Conservation (phyloP, 257 asterid species). For the Jaltomata sinuosa region DNA sequence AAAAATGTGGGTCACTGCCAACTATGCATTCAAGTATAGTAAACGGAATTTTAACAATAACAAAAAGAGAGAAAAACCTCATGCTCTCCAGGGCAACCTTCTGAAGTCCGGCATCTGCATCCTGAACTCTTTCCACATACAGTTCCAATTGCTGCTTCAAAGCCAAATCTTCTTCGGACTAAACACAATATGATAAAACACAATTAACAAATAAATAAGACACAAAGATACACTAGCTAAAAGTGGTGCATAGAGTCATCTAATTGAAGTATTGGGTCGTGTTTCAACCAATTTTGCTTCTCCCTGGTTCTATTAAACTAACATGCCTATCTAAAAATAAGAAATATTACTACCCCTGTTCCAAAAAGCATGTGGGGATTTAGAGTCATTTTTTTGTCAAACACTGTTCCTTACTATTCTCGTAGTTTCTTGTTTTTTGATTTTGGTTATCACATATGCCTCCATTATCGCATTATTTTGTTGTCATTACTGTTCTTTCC, state of each 20-base stretch:
- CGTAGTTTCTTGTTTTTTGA: not conserved
- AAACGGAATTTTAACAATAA: not conserved
- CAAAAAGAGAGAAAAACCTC: conserved; percentile 36
- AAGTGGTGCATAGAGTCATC: not conserved
- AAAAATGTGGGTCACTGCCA: not conserved
- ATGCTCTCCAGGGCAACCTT: conserved; percentile 80
- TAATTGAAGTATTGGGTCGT: not conserved
- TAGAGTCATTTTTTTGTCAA: not conserved
- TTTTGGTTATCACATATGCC: not conserved
- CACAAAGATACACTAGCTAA: not conserved
- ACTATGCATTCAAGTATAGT: not conserved
- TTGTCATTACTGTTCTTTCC: not conserved
- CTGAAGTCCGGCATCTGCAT: conserved; percentile 79
- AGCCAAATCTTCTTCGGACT: conserved; percentile 96
- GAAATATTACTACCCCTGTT: not conserved
- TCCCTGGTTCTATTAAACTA: not conserved
- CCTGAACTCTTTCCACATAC: conserved; percentile 86
- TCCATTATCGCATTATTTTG: not conserved
- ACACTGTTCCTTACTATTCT: not conserved
- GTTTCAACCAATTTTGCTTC: not conserved
- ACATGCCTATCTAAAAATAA: not conserved
- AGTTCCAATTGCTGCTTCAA: conserved; percentile 83
- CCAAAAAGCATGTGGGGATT: not conserved
- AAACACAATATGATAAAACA: not conserved
- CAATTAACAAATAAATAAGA: not conserved